phyloP scores from a whole-genome alignment of 805 yeast genomes.

The Alloascoidea africana region DNA sequence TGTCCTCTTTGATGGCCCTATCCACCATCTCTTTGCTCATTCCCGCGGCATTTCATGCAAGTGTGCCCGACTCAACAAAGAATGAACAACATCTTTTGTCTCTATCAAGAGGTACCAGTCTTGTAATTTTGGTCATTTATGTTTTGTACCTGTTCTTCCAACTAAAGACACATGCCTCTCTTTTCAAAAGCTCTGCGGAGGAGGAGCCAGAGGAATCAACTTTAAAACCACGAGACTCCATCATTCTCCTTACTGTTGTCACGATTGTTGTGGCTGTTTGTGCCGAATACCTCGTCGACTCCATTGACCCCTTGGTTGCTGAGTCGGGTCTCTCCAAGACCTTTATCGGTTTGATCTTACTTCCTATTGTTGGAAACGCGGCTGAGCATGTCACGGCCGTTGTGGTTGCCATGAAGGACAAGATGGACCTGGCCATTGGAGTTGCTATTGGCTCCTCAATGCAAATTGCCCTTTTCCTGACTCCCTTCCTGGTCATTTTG shows the following conservation, averaged over 20 bases:
- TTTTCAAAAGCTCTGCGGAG: slow-evolving; percentile 45
- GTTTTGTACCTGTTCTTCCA: slow-evolving; percentile 75
- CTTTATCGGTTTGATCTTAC: slow-evolving; percentile 82
- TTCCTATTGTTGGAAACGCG: slow-evolving; percentile 97
- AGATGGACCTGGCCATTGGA: slow-evolving; percentile 94
- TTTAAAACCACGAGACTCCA: slow-evolving; percentile 37
- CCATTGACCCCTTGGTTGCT: slow-evolving; percentile 80
- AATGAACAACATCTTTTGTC: slow-evolving; percentile 37
- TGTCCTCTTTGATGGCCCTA: slow-evolving; percentile 86
- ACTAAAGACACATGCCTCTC: slow-evolving; percentile 64
- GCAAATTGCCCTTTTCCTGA: slow-evolving; percentile 89
- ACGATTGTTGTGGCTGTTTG: slow-evolving; percentile 76
- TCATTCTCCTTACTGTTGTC: slow-evolving; percentile 37
- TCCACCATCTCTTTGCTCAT: slow-evolving; percentile 79
- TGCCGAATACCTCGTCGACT: slow-evolving; percentile 89
- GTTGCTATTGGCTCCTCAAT: slow-evolving; percentile 94
- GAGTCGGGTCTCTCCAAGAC: slow-evolving; percentile 83
- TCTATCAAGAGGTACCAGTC: slow-evolving; percentile 74
- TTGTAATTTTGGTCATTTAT: slow-evolving; percentile 66
- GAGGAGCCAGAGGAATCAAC: slow-evolving; percentile 23
- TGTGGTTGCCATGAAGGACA: slow-evolving; percentile 86
- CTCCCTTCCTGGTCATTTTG: slow-evolving; percentile 85
- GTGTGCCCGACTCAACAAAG: slow-evolving; percentile 35
- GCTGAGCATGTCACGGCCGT: slow-evolving; percentile 98
- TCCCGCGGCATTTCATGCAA: slow-evolving; percentile 92